Evolutionary conservation across 306 rosid species (phyloP).

Genomic region (Cicer yamashitae): DNA sequence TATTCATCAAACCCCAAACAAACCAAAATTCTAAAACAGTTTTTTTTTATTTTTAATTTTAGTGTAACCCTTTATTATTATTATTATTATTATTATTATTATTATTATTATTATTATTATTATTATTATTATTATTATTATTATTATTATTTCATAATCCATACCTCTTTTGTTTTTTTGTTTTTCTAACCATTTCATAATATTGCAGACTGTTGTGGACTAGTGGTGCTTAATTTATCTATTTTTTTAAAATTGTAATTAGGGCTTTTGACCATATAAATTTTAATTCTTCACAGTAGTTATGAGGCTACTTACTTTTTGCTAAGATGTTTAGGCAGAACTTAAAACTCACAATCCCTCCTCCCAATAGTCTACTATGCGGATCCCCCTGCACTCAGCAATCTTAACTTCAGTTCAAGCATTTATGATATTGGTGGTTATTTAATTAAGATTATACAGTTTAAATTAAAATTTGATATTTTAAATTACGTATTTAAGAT

Average conservation of each 20-base stretch:
- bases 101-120: not conserved
- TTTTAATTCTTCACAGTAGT: too few relatives aligned
- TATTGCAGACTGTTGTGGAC: conserved; percentile 17
- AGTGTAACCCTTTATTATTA: not conserved
- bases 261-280: too few relatives aligned
- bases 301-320: too few relatives aligned
- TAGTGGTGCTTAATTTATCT: not conserved
- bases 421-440: too few relatives aligned
- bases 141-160: not conserved
- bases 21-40: not conserved
- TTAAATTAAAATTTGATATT: too few relatives aligned
- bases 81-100: not conserved
- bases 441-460: too few relatives aligned
- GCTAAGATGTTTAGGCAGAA: too few relatives aligned
- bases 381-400: too few relatives aligned
- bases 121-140: not conserved
- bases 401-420: too few relatives aligned
- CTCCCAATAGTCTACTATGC: too few relatives aligned
- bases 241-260: not conserved
- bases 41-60: not conserved
- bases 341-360: too few relatives aligned
- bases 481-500: too few relatives aligned
- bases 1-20: conserved; percentile 18
- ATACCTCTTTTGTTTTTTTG: not conserved
- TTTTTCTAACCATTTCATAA: conserved; percentile 34